Base-by-base conservation (phyloP, 2,329 filamentous ascomycete genomes). In the Annulohypoxylon truncatum region DNA sequence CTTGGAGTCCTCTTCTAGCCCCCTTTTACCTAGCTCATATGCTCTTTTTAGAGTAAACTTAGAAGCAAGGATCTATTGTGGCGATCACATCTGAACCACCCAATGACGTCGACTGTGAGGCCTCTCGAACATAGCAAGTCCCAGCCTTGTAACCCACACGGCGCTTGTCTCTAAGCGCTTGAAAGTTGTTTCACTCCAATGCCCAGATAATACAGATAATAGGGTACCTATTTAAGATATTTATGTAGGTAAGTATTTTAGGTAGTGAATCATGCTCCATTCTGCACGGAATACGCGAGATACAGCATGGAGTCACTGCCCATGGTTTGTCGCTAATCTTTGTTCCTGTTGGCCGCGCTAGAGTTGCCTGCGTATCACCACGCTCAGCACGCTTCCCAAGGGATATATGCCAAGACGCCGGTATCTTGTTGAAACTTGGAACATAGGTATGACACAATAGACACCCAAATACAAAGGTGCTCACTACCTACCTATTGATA, bases 71-170 rank as follows among this genome's bases (percentile, higher is more conserved):
- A 50, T 40, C 20, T 31, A 44, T 52, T 52, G 67, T 69, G 69
- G 55, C 65, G 44, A 71, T 72, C 66, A 70, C 57, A 50, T 50
- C 20, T 44, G 52, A 63, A 61, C 22, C 61, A 59, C 52, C 71
- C 70, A 75, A 76, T 76, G 74, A 76, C 73, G 74, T 75, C 61
- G 65, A 59, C n/a, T 44, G 64, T 66, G 71, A 75, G 73, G 73
- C 72, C 73, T 76, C 73, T 72, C 52, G 4, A 42, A 64, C 56
- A 33, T 26, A 56, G 33, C 63, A 63, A 55, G 50, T 59, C 56
- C 69, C 56, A 72, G 63, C 59, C 67, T 65, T 68, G 67, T 44
- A 69, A 64, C 67, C 64, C 64, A 68, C 44, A 69, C 64, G 61
- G 70, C 68, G 66, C 66, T 68, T 67, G 61, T 60, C 56, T 60